Base-by-base conservation (phyloP, 176 grass and related monocot genomes). In the Avena eriantha region DNA sequence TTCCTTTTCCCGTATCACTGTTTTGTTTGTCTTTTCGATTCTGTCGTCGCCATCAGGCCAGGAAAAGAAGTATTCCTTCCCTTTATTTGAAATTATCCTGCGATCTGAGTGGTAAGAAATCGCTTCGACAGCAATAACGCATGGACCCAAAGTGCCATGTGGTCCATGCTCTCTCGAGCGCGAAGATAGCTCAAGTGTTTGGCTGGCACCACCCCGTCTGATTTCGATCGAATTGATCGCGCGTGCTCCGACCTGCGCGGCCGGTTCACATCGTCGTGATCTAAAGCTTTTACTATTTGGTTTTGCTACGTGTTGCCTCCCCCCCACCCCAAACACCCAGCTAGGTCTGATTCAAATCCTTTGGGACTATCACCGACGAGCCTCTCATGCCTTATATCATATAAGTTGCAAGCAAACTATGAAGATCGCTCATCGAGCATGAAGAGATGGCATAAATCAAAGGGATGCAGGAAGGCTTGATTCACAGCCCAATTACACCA, bases 201-300 rank as follows among this genome's bases (percentile, higher is more conserved):
- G 60, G 79, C 45, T 39, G 36, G 61, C 73, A 35, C 61, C 73
- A 59, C 51, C 48, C 48, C 48, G 12, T 48, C 4, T 70, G 50
- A 70, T 59, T 39, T 69, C 19, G 80, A 88, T n/a, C 50, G 77
- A 35, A 83, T 77, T 69, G 4, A 78, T 83, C 73, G 8, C 39
- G 6, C 26, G 10, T 11, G 22, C 53, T 75, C 8, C 64, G 43
- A 45, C 43, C 21, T 7, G 1, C 36, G 8, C 10, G 2, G 4
- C 61, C 4, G 26, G 80, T 78, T 57, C 60, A 36, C 21, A 60
- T 72, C 24, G 34, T 19, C 21, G 10, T 73, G 43, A 49, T 31
- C 16, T 49, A n/a, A 15, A 34, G 4, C 57, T 45, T 47, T n/a
- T 41, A 7, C 6, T 29, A 47, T 71, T 49, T 60, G 4, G 47